Conservation (phyloP, 257 asterid species). For the Striga asiatica region DNA sequence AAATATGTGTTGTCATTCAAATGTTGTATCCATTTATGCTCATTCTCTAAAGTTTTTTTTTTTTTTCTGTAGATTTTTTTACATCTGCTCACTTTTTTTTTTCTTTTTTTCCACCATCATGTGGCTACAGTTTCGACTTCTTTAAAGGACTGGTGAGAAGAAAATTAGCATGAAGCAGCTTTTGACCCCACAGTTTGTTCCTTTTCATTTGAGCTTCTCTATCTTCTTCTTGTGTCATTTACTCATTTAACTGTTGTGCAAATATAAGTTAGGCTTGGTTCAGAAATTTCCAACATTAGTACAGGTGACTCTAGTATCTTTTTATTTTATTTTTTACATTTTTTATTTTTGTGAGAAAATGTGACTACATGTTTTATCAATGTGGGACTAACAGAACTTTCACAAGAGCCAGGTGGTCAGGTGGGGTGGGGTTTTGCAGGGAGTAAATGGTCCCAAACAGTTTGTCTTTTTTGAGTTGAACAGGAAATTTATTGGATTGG, state of each 20-base stretch:
- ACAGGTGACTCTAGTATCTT: no score
- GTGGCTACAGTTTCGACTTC: constrained; percentile 67
- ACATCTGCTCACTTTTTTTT: no score
- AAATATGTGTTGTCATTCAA: constrained; percentile 12
- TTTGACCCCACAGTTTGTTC: background rate
- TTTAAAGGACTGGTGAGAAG: constrained; percentile 69
- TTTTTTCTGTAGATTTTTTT: no score
- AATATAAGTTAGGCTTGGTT: no score
- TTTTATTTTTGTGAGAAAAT: no score
- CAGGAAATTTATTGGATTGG: background rate
- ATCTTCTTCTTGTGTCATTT: background rate
- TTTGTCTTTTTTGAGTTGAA: constrained; percentile 10
- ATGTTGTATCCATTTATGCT: constrained; percentile 9
- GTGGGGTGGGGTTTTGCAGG: background rate
- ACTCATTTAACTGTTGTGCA: no score
- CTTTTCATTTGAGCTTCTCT: constrained; percentile 19
- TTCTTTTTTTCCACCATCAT: no score
- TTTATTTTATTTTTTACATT: no score
- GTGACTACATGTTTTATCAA: no score
- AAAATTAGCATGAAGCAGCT: constrained; percentile 35
- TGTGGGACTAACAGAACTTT: constrained; percentile 18
- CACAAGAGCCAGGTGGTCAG: background rate
- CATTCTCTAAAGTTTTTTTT: no score
- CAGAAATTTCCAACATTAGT: no score
- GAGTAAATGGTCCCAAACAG: background rate